A percentile compares a stretch with the other conserved stretches of the same genome.
Conservation (phyloP, 2,329 filamentous ascomycete species). For the Aspergillus piperis region DNA sequence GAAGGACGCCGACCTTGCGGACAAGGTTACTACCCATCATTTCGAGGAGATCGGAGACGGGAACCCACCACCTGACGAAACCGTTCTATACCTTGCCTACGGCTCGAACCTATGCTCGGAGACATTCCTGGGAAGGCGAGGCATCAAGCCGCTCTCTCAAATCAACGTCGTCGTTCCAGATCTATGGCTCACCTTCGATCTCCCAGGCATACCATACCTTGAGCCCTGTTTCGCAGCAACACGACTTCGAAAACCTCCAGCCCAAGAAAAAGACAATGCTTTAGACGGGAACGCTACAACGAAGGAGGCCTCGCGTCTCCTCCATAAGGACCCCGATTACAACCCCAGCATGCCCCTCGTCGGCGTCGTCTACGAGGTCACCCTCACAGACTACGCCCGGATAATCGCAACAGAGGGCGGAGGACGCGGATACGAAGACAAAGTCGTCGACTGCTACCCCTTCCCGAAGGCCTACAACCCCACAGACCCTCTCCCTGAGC, state of each 20-base stretch:
- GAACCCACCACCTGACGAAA: constrained; percentile 37
- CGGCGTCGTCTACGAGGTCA: constrained; percentile 95
- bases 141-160: constrained; percentile 77
- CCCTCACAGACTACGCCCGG: constrained; percentile 73
- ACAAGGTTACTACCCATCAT: constrained; percentile 16
- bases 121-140: constrained; percentile 75
- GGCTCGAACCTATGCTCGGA: constrained; percentile 83
- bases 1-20: constrained; percentile 24
- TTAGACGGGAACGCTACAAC: constrained; percentile 14
- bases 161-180: constrained; percentile 80
- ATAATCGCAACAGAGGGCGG: constrained; percentile 92
- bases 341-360: constrained; percentile 71
- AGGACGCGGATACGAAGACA: constrained; percentile 79
- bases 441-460: constrained; percentile 74
- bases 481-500: constrained; percentile 61
- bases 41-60: neutral
- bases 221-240: constrained; percentile 95
- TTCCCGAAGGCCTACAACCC: constrained; percentile 57
- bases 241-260: constrained; percentile 54
- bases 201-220: constrained; percentile 79
- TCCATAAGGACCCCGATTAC: constrained; percentile 23
- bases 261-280: neutral
- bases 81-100: constrained; percentile 81
- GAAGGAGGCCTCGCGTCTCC: constrained; percentile 43
- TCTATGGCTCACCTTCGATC: constrained; percentile 77